A percentile compares a stretch with the other conserved stretches of the same genome.
Evolutionary conservation across 2,329 filamentous ascomycete genomes (phyloP).

Genomic region (Penicillium sp.): DNA sequence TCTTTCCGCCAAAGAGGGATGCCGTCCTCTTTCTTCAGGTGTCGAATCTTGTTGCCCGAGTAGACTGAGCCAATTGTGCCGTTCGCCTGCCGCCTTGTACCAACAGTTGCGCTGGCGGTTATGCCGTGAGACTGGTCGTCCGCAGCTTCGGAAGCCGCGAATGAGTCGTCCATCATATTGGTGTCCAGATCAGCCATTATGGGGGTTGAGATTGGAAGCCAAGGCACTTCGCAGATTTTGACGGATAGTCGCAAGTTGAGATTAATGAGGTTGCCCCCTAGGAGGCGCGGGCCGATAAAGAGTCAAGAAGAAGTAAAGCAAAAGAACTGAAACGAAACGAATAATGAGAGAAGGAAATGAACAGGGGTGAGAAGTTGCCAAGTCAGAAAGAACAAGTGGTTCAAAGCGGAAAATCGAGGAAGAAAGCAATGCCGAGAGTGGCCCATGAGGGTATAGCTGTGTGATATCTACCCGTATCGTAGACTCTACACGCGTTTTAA

Average conservation of each 20-base stretch:
- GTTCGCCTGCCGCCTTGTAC: slow-evolving; percentile 59
- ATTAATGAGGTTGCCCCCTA: slow-evolving; percentile 14
- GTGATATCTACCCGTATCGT: slow-evolving; percentile 27
- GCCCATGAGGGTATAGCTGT: slow-evolving; percentile 14
- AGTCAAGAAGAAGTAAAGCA: slow-evolving; percentile 6
- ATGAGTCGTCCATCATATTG: slow-evolving; percentile 35
- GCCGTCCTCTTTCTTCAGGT: slow-evolving; percentile 65
- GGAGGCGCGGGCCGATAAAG: slow-evolving; percentile 16
- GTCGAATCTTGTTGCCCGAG: slow-evolving; percentile 64
- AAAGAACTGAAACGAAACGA: slow-evolving; percentile 6
- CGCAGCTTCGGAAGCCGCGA: slow-evolving; percentile 34
- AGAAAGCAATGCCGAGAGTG: slow-evolving; percentile 18
- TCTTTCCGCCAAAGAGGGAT: slow-evolving; percentile 65
- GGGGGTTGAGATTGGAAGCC: background rate
- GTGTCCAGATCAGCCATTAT: slow-evolving; percentile 37
- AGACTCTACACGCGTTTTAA: slow-evolving; percentile 5
- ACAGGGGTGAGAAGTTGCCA: slow-evolving; percentile 3
- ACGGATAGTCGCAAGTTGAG: slow-evolving; percentile 5
- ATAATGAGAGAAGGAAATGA: slow-evolving; percentile 10
- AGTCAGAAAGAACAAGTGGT: slow-evolving; percentile 12
- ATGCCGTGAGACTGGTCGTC: slow-evolving; percentile 38
- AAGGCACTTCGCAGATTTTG: background rate
- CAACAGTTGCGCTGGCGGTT: slow-evolving; percentile 42
- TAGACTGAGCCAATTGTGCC: slow-evolving; percentile 64
- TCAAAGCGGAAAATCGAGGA: slow-evolving; percentile 13